Percentiles rank a stretch among this genome's conserved stretches.
phyloP scores from a whole-genome alignment of 768 basidiomycete species.

The Rhodosporidiobolus sp. region DNA sequence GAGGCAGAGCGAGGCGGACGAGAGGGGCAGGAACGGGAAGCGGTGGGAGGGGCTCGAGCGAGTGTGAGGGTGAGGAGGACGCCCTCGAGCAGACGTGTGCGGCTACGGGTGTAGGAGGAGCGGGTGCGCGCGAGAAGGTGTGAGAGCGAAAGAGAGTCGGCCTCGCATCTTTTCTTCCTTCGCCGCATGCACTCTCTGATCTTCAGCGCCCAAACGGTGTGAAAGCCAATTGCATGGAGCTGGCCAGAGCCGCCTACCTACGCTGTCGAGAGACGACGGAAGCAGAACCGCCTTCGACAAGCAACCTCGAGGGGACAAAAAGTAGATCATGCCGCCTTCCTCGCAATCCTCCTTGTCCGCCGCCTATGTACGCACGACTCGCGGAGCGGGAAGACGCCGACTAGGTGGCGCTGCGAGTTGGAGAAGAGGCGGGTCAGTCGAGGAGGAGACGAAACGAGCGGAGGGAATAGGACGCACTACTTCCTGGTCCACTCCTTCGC shows the following conservation, averaged over 20 bases:
- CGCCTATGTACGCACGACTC: background rate
- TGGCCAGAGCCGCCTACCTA: background rate
- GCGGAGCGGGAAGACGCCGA: too few species aligned
- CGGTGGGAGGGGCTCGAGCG: background rate
- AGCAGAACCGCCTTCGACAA: too few species aligned
- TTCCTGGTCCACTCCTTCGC: slow-evolving; percentile 99
- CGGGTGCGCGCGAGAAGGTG: too few species aligned
- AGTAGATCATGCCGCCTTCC: too few species aligned
- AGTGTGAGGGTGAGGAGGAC: background rate
- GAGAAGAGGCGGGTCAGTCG: background rate
- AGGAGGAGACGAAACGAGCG: background rate
- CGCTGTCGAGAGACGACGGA: background rate
- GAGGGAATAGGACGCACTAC: slow-evolving; percentile 52
- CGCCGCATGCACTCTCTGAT: background rate
- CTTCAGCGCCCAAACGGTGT: too few species aligned
- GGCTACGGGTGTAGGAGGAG: too few species aligned
- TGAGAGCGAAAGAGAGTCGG: too few species aligned
- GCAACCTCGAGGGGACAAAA: background rate
- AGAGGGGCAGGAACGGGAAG: background rate
- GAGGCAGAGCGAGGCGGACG: background rate
- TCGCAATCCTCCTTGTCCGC: background rate
- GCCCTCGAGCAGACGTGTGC: too few species aligned
- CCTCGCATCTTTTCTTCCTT: background rate
- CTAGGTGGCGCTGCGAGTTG: background rate
- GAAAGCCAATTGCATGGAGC: too few species aligned